Evolutionary conservation across 192 early-diverging fungal genomes (phyloP), one percentile per base, ranked within the genome.

Genomic region (Jimgerdemannia lactiflua): DNA sequence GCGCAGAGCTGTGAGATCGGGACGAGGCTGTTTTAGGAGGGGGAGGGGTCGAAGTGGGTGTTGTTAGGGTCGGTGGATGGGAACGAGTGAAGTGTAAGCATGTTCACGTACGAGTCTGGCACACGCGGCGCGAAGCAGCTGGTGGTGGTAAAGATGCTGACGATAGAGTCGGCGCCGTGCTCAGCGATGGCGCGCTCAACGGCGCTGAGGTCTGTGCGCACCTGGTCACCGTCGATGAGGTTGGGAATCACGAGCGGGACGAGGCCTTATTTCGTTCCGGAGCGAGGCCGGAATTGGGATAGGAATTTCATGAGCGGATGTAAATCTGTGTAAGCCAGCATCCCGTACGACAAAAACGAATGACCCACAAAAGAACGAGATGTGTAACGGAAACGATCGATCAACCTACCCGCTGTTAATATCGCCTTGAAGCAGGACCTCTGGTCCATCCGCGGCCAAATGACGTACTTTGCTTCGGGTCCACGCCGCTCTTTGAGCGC

Each of bases 401-500:
- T 14, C 19, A 18, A 19, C 64, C 19, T 18, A 65, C 64, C 67
- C 6, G 67, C 67, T 9, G 67, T 68, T 9, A 18, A 39, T 20
- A 68, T 68, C 29, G 67, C 19, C 18, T 68, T 68, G 67, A 68
- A 18, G 67, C 67, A 68, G 6, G 29, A 39, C 19, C 19, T 68
- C 19, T 68, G 67, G 40, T 68, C 67, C 29, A 68, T 68, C 40
- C 67, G 19, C 67, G 67, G 67, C 67, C 67, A 68, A 9, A 68
- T 20, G 8, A 68, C 67, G 18, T 68, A 68, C 40, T 68, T 68
- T 41, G 67, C 67, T 6, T 41, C 29, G 67, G 67, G 67, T 68
- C 67, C 40, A 14, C 40, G 67, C 40, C 29, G 40, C 6, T 59
- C 14, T 68, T 41, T 41, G 1, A 68, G 29, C 40, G 67, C 19